Percentiles rank a stretch among this genome's conserved stretches.
Conservation (phyloP, 768 basidiomycete genomes). For the Cystobasidium onofrii region DNA sequence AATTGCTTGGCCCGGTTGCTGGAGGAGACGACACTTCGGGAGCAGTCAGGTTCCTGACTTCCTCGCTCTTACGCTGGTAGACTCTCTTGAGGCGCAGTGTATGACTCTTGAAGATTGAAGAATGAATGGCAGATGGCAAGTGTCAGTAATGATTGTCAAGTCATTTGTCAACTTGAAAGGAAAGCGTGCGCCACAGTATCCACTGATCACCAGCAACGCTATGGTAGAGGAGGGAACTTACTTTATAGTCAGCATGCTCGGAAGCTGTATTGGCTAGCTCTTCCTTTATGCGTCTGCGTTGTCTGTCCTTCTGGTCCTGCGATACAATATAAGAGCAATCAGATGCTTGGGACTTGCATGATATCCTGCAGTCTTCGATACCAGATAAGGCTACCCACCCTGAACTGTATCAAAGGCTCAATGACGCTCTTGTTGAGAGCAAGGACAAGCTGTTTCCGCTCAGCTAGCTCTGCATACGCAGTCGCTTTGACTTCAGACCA, state of each 20-base stretch:
- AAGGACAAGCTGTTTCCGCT: constrained; percentile 9
- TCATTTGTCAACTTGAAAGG: neutral
- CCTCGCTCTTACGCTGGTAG: constrained; percentile 41
- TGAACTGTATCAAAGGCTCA: constrained; percentile 27
- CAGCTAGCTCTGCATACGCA: constrained; percentile 33
- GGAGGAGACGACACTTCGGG: neutral
- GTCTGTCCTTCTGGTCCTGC: constrained; percentile 36
- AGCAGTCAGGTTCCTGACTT: constrained; percentile 35
- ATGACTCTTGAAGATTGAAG: constrained; percentile 12
- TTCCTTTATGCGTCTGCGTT: constrained; percentile 37
- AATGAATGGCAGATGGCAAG: too few species aligned
- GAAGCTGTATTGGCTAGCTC: constrained; percentile 31
- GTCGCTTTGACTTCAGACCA: constrained; percentile 30
- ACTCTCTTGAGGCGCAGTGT: constrained; percentile 33
- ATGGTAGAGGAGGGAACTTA: neutral
- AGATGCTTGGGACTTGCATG: too few species aligned
- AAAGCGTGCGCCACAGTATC: neutral
- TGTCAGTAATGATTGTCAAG: too few species aligned
- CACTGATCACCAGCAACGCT: neutral
- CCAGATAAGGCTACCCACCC: neutral
- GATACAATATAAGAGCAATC: too few species aligned
- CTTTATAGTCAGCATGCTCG: constrained; percentile 38
- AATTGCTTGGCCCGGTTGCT: neutral
- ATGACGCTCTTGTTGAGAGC: constrained; percentile 20
- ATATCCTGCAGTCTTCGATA: too few species aligned